These are phyloP conservation scores for Echeveria elegans DNA, from an alignment of 164 flowering plant species.

Conservation along the genomic window DNA sequence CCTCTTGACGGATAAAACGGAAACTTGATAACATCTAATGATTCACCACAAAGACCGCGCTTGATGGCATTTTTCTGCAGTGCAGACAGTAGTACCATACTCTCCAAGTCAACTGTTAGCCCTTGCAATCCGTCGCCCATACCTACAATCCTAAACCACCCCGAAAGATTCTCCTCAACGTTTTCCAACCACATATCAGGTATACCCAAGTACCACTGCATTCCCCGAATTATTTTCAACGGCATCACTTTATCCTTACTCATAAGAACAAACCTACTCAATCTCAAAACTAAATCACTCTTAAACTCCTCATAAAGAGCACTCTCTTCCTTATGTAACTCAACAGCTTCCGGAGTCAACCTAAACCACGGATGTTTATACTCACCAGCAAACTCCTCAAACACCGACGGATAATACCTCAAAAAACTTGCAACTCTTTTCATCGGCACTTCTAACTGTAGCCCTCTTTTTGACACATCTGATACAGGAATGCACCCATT, in stretches of 20 bases:
- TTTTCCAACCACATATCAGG: constrained; percentile 45
- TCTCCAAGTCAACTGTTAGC: constrained; percentile 35
- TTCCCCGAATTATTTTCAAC: constrained; percentile 53
- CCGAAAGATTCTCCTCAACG: constrained; percentile 31
- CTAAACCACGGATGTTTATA: constrained; percentile 78
- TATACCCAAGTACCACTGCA: constrained; percentile 80
- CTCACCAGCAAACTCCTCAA: constrained; percentile 62
- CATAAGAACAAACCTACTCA: constrained; percentile 64
- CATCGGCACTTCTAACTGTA: constrained; percentile 35
- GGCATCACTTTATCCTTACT: constrained; percentile 52
- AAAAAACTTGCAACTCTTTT: constrained; percentile 56
- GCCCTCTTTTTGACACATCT: constrained; percentile 50
- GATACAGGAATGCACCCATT: constrained; percentile 62
- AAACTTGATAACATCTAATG: constrained; percentile 33
- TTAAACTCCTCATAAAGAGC: constrained; percentile 26
- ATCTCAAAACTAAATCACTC: constrained; percentile 36
- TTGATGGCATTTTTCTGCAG: constrained; percentile 49
- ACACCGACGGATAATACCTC: constrained; percentile 66
- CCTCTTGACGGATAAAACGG: constrained; percentile 69
- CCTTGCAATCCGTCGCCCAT: constrained; percentile 62
- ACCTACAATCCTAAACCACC: constrained; percentile 44
- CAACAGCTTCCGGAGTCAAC: constrained; percentile 55
- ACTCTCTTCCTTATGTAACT: constrained; percentile 49
- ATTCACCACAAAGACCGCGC: constrained; percentile 23
- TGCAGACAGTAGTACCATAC: constrained; percentile 30